Percentiles rank a stretch among this genome's conserved stretches.
Conservation (phyloP, 2,329 filamentous ascomycete species). For the Cryphonectria carpinicola region DNA sequence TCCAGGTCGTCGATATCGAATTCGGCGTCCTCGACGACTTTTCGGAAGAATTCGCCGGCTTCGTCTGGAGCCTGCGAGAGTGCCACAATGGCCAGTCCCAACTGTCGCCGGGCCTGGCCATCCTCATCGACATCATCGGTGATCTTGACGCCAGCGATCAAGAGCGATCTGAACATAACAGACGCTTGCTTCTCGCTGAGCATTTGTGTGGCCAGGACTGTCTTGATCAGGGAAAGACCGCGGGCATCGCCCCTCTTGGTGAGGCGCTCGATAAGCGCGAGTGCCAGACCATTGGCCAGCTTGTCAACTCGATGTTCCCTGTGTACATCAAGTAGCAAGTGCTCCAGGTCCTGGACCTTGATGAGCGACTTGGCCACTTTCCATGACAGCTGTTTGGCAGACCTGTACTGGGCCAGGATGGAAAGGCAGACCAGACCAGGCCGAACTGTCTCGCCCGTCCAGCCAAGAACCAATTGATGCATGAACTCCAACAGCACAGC, state of each 20-base stretch:
- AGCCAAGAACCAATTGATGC: slow-evolving; percentile 81
- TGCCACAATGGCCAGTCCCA: slow-evolving; percentile 69
- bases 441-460: slow-evolving; percentile 72
- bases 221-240: slow-evolving; percentile 62
- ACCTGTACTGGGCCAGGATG: slow-evolving; percentile 80
- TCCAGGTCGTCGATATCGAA: slow-evolving; percentile 77
- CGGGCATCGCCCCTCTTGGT: slow-evolving; percentile 61
- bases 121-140: slow-evolving; percentile 58
- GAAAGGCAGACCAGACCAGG: slow-evolving; percentile 80
- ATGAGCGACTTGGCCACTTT: slow-evolving; percentile 72
- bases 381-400: slow-evolving; percentile 68
- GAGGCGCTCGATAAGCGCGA: slow-evolving; percentile 66
- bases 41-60: slow-evolving; percentile 66
- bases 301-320: slow-evolving; percentile 70
- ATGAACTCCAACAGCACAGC: slow-evolving; percentile 82
- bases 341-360: slow-evolving; percentile 63
- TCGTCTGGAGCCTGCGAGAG: slow-evolving; percentile 64
- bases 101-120: slow-evolving; percentile 61
- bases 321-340: slow-evolving; percentile 63
- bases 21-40: slow-evolving; percentile 67
- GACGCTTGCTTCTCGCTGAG: slow-evolving; percentile 65
- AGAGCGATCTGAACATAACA: slow-evolving; percentile 68
- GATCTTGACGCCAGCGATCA: slow-evolving; percentile 63
- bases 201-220: slow-evolving; percentile 62
- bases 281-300: slow-evolving; percentile 71